A percentile compares a stretch with the other conserved stretches of the same genome.
phyloP scores from a whole-genome alignment of 768 basidiomycete species.

The Lentinula boryana region DNA sequence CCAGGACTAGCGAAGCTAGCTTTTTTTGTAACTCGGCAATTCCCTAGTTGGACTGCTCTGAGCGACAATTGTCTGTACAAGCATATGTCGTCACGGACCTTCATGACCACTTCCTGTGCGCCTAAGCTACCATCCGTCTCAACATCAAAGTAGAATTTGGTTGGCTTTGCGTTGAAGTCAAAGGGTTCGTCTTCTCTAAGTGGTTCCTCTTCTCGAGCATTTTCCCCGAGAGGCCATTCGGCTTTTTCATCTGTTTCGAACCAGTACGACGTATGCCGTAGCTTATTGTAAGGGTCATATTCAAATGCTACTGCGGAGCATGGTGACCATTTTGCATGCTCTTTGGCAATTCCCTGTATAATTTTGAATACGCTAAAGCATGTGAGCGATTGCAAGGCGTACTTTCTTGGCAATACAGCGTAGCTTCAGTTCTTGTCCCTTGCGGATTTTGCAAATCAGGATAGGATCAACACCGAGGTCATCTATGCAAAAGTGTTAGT shows the following conservation, averaged over 20 bases:
- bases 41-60: slow-evolving; percentile 39
- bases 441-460: slow-evolving; percentile 86
- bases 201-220: slow-evolving; percentile 78
- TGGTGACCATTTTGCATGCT: slow-evolving; percentile 99
- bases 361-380: neutral
- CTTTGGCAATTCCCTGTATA: slow-evolving; percentile 88
- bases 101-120: slow-evolving; percentile 87
- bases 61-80: neutral
- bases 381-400: neutral
- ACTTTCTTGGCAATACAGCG: slow-evolving; percentile 93
- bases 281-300: slow-evolving; percentile 96
- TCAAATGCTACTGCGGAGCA: slow-evolving; percentile 94
- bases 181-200: slow-evolving; percentile 79
- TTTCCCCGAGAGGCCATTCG: slow-evolving; percentile 92
- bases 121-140: slow-evolving; percentile 90
- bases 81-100: slow-evolving; percentile 34
- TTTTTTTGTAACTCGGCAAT: slow-evolving; percentile 76
- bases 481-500: slow-evolving; percentile 28
- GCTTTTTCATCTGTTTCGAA: slow-evolving; percentile 71
- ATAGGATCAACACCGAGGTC: slow-evolving; percentile 63
- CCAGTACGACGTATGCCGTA: slow-evolving; percentile 96
- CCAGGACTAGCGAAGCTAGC: slow-evolving; percentile 72
- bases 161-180: slow-evolving; percentile 83
- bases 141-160: slow-evolving; percentile 90
- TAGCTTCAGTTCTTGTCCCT: slow-evolving; percentile 86